Evolutionary conservation across 1,139 yeast species (phyloP).

Genomic region (Saccharomyces uvarum): DNA sequence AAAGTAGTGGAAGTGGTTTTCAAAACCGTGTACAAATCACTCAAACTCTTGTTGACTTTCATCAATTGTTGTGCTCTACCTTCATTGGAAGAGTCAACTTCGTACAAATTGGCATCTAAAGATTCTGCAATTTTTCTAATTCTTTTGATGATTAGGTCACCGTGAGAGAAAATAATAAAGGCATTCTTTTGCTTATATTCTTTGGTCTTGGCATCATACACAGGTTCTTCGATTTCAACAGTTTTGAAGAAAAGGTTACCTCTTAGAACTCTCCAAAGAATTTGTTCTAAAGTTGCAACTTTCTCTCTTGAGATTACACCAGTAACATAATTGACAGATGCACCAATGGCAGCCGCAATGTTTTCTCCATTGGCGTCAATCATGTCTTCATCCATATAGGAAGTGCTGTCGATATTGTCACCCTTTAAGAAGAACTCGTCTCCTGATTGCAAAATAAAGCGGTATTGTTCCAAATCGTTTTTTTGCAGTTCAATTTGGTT

Average conservation of each 20-base stretch:
- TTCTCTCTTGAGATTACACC: conserved; percentile 78
- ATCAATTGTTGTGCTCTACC: conserved; percentile 51
- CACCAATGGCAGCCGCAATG: conserved; percentile 11
- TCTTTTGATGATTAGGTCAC: conserved; percentile 58
- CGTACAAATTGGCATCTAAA: conserved; percentile 69
- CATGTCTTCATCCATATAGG: conserved; percentile 5
- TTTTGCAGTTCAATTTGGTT: conserved; percentile 48
- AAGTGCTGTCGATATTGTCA: conserved; percentile 8
- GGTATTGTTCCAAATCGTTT: conserved; percentile 52
- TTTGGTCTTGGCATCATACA: conserved; percentile 44
- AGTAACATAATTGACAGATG: conserved; percentile 55
- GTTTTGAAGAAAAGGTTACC: conserved; percentile 78
- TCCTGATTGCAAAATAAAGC: conserved; percentile 62
- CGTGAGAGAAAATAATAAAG: conserved; percentile 84
- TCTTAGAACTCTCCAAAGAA: conserved; percentile 86
- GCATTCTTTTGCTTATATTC: conserved; percentile 56
- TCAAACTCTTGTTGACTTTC: conserved; percentile 51
- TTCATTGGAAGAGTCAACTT: conserved; percentile 52
- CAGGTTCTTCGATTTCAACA: conserved; percentile 55
- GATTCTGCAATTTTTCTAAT: conserved; percentile 75
- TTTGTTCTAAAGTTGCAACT: conserved; percentile 67
- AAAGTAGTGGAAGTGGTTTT: conserved; percentile 64
- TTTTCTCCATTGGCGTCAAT: conserved; percentile 13
- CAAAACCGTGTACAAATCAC: conserved; percentile 62
- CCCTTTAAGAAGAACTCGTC: conserved; percentile 53